Conservation (phyloP, 176 grass and related monocot species). For the Aegilops bicornis region DNA sequence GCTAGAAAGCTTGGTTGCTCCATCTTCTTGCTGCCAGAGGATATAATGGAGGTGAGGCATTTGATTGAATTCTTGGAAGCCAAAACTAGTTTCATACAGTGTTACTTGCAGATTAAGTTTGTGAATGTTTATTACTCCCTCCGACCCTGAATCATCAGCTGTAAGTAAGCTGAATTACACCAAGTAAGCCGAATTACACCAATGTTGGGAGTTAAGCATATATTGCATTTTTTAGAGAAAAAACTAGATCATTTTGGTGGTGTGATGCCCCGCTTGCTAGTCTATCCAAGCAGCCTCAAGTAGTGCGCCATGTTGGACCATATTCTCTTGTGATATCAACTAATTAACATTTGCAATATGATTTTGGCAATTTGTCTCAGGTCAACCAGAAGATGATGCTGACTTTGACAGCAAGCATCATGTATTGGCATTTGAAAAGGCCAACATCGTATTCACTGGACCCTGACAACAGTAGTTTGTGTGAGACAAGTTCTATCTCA, state of each 20-base stretch:
- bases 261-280: neutral
- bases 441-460: constrained; percentile 61
- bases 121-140: neutral
- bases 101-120: neutral
- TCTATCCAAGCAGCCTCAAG: neutral
- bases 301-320: neutral
- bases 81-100: neutral
- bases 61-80: neutral
- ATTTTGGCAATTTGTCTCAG: constrained; percentile 33
- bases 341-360: neutral
- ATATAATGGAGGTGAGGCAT: constrained; percentile 77
- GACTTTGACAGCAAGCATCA: constrained; percentile 91
- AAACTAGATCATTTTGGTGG: neutral
- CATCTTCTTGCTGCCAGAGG: constrained; percentile 95
- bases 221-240: neutral
- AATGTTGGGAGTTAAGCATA: neutral
- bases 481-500: constrained; percentile 66
- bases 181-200: neutral
- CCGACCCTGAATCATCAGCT: neutral
- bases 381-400: constrained; percentile 99
- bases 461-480: constrained; percentile 63
- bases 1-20: constrained; percentile 98
- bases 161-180: neutral
- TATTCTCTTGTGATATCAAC: neutral
- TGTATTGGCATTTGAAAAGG: constrained; percentile 95